Base-by-base conservation (phyloP, 1,284 basidiomycete species). In the Fomitopsis schrenkii region DNA sequence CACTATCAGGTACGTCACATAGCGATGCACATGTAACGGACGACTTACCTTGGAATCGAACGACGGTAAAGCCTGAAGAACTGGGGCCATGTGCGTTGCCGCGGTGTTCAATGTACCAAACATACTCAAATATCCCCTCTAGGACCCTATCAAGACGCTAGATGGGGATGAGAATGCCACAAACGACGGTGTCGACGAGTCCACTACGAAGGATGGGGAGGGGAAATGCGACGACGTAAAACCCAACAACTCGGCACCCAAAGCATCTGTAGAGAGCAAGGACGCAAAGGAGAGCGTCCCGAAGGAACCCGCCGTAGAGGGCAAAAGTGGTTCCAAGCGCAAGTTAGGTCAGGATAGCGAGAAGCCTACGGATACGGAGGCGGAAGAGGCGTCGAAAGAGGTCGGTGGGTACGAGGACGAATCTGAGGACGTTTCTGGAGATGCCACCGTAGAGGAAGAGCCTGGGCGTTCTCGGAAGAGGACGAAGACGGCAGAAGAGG, bases 31-130 rank as follows among this genome's bases (percentile, higher is more conserved):
- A 28, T 15, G 35, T 10, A 12, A 28, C 8, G 22, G 19, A 2
- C 15, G 4, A 14, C 40, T 59, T 14, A 55, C 42, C 30, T 30
- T 30, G 19, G 38, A n/a, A 22, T 1, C 3, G 30, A 33, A 8
- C 30, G 8, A 33, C 8, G 22, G 22, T 33, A 5, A 0, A 76
- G 74, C 55, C 56, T 76, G 57, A 74, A 71, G 56, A 76, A 76
- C 60, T 76, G 74, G 73, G 72, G 75, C 6, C 75, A 76, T 64
- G 75, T 76, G 55, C 63, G 74, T 8, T 15, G 38, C 38, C 5
- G 9, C 12, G 12, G 12, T 12, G 38, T 66, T 0, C 40, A 10
- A 5, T 0, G 19, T 10, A 7, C 2, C 1, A 15, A 12, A 41
- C 26, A n/a, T 19, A 2, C 33, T 33, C 6, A 35, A 57, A 42